phyloP scores from a whole-genome alignment of 345 rosid genomes.

The Alliaria petiolata region DNA sequence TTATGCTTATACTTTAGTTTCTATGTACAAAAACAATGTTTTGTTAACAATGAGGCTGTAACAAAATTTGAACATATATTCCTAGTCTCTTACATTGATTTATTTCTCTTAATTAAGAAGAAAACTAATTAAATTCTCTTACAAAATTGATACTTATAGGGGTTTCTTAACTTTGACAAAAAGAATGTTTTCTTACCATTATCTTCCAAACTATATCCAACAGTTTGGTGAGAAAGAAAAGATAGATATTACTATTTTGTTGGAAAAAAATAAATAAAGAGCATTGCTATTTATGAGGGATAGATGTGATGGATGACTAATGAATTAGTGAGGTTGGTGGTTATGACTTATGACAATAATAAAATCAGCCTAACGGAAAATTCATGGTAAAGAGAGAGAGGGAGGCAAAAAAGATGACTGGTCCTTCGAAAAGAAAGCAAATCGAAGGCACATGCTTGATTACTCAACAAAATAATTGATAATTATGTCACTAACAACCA shows the following conservation, averaged over 20 bases:
- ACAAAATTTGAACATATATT: neutral
- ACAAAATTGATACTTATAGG: neutral
- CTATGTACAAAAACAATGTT: neutral
- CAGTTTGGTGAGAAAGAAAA: conserved; percentile 21
- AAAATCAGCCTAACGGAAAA: conserved; percentile 16
- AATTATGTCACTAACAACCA: conserved; percentile 34
- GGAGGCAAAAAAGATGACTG: neutral
- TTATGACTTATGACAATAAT: conserved; percentile 15
- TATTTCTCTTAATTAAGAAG: neutral
- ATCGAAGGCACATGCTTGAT: conserved; percentile 28
- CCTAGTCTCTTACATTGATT: neutral
- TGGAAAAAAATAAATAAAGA: neutral
- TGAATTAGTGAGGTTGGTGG: conserved; percentile 23
- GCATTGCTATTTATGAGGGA: neutral
- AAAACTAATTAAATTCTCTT: neutral
- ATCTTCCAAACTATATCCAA: conserved; percentile 3
- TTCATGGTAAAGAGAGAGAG: conserved; percentile 11
- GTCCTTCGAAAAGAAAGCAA: conserved; percentile 18
- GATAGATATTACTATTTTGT: neutral
- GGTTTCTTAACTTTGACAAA: neutral
- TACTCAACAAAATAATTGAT: conserved; percentile 27
- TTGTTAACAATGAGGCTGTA: neutral
- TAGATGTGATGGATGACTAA: conserved; percentile 27
- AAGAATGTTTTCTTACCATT: neutral
- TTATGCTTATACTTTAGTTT: neutral